Conservation (phyloP, 2,329 filamentous ascomycete genomes). For the Hymenoscyphus fructigenus region DNA sequence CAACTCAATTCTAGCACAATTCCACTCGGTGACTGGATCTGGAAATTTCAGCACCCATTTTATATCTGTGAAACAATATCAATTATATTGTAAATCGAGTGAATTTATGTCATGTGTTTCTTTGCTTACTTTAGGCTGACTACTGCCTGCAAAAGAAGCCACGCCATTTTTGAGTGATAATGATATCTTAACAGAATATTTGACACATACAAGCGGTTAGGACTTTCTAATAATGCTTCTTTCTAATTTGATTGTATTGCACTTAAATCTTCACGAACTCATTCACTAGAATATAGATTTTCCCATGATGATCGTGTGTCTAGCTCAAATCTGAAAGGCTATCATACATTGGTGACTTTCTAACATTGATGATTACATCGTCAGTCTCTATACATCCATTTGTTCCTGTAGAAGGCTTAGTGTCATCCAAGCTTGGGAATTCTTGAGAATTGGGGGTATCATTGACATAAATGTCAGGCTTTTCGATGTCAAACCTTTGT, state of each 20-base stretch:
- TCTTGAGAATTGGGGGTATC: not conserved
- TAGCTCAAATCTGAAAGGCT: not conserved
- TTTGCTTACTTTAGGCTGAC: not conserved
- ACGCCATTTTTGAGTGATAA: not conserved
- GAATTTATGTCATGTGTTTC: not conserved
- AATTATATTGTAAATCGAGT: not conserved
- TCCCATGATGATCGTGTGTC: not conserved
- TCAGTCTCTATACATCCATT: not conserved
- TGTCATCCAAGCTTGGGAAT: not conserved
- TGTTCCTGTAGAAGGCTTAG: not conserved
- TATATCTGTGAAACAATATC: not conserved
- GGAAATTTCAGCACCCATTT: not conserved
- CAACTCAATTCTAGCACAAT: not conserved
- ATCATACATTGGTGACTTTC: not conserved
- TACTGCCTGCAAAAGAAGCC: not conserved
- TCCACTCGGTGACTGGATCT: not conserved
- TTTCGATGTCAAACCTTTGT: not conserved
- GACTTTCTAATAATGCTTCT: not conserved
- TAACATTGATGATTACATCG: not conserved
- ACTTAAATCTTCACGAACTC: not conserved
- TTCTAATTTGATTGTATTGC: not conserved
- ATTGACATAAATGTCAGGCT: not conserved
- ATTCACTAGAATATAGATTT: not conserved
- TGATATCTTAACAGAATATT: not conserved
- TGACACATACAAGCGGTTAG: not conserved